Percentiles rank a stretch among this genome's conserved stretches.
phyloP scores from a whole-genome alignment of 2,329 filamentous ascomycete genomes.

The Pseudohalonectria lignicola region DNA sequence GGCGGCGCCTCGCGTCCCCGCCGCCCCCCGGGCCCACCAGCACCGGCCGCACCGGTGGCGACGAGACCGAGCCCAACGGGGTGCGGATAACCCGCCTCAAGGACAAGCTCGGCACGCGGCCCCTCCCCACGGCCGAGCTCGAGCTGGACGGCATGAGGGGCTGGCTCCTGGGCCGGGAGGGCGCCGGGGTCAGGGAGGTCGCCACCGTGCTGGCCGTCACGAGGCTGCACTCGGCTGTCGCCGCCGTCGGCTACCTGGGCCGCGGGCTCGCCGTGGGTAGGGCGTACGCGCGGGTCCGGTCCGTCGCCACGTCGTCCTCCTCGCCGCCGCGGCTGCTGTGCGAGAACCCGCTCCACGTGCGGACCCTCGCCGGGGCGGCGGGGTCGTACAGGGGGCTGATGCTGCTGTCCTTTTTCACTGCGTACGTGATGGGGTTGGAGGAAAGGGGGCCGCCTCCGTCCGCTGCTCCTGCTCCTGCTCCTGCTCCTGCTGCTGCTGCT shows the following conservation, averaged over 20 bases:
- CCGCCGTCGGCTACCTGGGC: slow-evolving; percentile 39
- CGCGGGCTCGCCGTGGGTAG: slow-evolving; percentile 46
- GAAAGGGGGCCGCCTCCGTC: too few species aligned
- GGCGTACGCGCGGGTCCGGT: slow-evolving; percentile 46
- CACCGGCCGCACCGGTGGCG: slow-evolving; percentile 15
- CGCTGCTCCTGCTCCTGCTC: too few species aligned
- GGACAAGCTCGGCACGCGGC: slow-evolving; percentile 59
- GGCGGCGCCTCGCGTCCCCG: slow-evolving; percentile 10
- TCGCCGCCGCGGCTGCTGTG: slow-evolving; percentile 34
- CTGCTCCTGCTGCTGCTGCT: too few species aligned
- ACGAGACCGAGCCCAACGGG: slow-evolving; percentile 46
- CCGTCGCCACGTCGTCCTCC: slow-evolving; percentile 33
- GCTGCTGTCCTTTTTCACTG: slow-evolving; percentile 42
- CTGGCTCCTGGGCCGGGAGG: slow-evolving; percentile 56
- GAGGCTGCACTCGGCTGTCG: slow-evolving; percentile 44
- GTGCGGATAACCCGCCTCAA: slow-evolving; percentile 59
- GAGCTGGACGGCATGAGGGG: slow-evolving; percentile 52
- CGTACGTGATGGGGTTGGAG: slow-evolving; percentile 40
- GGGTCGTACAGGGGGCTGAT: slow-evolving; percentile 44
- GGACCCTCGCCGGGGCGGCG: slow-evolving; percentile 43
- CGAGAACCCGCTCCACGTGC: slow-evolving; percentile 44
- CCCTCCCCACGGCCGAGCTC: slow-evolving; percentile 62
- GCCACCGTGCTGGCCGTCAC: slow-evolving; percentile 58
- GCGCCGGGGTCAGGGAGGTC: slow-evolving; percentile 58
- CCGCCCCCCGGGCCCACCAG: slow-evolving; percentile 13